A percentile compares a stretch with the other conserved stretches of the same genome.
Conservation (phyloP, 768 basidiomycete species). For the Galerina sulciceps region DNA sequence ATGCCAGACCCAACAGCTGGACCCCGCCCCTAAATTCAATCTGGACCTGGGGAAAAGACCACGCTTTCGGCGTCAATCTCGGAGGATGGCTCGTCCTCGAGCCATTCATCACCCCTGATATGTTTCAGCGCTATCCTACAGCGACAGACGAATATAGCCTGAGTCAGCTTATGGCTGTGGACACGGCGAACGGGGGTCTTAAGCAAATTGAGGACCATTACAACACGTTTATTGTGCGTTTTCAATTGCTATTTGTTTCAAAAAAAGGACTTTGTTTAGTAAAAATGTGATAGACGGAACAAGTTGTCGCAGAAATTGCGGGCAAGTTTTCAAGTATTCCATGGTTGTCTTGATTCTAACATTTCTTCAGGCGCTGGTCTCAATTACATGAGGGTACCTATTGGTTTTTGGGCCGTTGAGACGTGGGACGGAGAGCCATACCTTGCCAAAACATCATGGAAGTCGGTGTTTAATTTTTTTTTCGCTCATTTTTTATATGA, state of each 20-base stretch:
- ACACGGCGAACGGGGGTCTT: conserved; percentile 60
- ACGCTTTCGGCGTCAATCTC: conserved; percentile 66
- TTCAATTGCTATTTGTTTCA: not conserved
- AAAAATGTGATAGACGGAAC: conserved; percentile 61
- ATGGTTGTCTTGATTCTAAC: not conserved
- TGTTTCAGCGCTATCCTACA: conserved; percentile 61
- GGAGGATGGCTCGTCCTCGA: conserved; percentile 78
- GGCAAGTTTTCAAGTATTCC: conserved; percentile 26
- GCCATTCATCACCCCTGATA: conserved; percentile 70
- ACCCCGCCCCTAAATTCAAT: conserved; percentile 70
- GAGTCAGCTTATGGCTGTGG: conserved; percentile 65
- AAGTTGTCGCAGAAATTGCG: conserved; percentile 86
- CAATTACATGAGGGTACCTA: conserved; percentile 81
- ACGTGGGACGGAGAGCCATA: conserved; percentile 78
- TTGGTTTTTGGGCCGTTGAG: conserved; percentile 88
- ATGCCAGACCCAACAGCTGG: conserved; percentile 72
- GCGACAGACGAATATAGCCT: conserved; percentile 71
- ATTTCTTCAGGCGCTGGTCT: conserved; percentile 65
- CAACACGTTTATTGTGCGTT: conserved; percentile 75
- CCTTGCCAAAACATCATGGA: conserved; percentile 75
- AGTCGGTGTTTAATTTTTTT: conserved; percentile 37
- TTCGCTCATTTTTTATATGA: not conserved
- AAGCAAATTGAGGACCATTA: conserved; percentile 76
- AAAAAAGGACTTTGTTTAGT: not conserved
- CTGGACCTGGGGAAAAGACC: conserved; percentile 70